Percentiles rank a stretch among this genome's conserved stretches.
phyloP scores from a whole-genome alignment of 208 protist genomes.

The Paratrypanosoma confusum region DNA sequence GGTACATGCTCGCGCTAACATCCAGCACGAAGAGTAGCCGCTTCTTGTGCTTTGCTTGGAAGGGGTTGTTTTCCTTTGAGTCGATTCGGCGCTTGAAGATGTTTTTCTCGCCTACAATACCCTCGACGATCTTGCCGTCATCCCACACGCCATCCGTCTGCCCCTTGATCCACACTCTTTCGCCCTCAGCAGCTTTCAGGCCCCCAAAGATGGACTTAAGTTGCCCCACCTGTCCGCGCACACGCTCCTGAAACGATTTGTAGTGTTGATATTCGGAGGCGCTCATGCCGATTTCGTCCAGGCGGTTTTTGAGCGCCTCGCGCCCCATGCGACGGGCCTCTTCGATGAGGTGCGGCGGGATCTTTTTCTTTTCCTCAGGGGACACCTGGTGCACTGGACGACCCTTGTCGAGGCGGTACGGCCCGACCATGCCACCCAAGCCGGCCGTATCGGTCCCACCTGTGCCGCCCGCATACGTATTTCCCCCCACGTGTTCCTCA shows the following conservation, averaged over 20 bases:
- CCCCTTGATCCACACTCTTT: constrained; percentile 75
- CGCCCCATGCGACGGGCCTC: constrained; percentile 69
- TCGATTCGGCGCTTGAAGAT: constrained; percentile 87
- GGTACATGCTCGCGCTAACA: constrained; percentile 88
- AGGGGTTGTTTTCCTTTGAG: constrained; percentile 55
- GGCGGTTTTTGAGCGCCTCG: constrained; percentile 51
- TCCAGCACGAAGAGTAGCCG: constrained; percentile 87
- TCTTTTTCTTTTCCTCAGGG: constrained; percentile 77
- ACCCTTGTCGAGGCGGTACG: constrained; percentile 85
- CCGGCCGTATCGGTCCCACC: constrained; percentile 80
- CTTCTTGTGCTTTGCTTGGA: constrained; percentile 65
- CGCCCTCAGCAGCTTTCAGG: constrained; percentile 72
- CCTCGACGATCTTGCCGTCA: constrained; percentile 86
- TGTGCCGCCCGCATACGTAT: constrained; percentile 87
- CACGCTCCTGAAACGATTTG: constrained; percentile 40
- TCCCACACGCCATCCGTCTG: constrained; percentile 88
- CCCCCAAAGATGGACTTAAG: constrained; percentile 61
- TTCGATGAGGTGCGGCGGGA: constrained; percentile 64
- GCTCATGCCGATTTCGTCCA: constrained; percentile 68
- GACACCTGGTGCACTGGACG: constrained; percentile 77
- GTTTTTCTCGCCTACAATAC: constrained; percentile 82
- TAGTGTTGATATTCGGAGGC: constrained; percentile 56
- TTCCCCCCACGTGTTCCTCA: constrained; percentile 86
- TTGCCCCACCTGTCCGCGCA: constrained; percentile 44
- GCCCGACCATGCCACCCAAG: constrained; percentile 74